Conservation (phyloP, 2,329 filamentous ascomycete species). For the Paecilomyces formosus region DNA sequence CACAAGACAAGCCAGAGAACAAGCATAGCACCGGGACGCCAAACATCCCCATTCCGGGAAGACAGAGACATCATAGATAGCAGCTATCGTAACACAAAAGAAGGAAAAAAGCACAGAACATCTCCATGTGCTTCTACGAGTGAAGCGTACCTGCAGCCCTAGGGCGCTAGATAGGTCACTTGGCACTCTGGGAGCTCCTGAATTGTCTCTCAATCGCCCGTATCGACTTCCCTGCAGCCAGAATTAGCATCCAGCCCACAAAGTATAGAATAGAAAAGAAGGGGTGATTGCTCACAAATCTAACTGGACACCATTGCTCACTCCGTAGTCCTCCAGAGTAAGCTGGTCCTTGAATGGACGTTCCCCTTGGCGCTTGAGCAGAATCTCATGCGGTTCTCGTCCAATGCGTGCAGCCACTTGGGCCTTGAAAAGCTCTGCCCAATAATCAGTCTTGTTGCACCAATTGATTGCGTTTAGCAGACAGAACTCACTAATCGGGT, state of each 20-base stretch:
- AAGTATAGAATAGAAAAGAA: neutral
- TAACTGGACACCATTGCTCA: slow-evolving; percentile 72
- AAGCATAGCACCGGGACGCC: neutral
- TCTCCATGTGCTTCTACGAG: slow-evolving; percentile 5
- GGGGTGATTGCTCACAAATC: slow-evolving; percentile 32
- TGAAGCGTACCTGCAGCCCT: neutral
- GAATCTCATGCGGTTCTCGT: slow-evolving; percentile 80
- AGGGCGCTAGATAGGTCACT: neutral
- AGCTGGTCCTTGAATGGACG: slow-evolving; percentile 88
- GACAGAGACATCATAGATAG: slow-evolving; percentile 3
- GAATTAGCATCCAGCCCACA: slow-evolving; percentile 16
- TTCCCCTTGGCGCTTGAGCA: slow-evolving; percentile 86
- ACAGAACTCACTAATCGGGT: slow-evolving; percentile 56
- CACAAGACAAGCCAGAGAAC: slow-evolving; percentile 9
- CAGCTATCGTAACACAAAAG: neutral
- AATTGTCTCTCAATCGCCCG: slow-evolving; percentile 31
- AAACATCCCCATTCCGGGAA: neutral
- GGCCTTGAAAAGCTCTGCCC: slow-evolving; percentile 68
- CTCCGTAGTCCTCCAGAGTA: slow-evolving; percentile 84
- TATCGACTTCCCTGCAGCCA: slow-evolving; percentile 37
- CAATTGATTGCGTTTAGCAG: neutral
- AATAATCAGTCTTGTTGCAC: slow-evolving; percentile 6
- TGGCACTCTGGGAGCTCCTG: slow-evolving; percentile 2
- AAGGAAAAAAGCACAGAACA: neutral
- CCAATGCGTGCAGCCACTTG: slow-evolving; percentile 87